phyloP scores from a whole-genome alignment of 345 rosid genomes.

The Psidium guajava region DNA sequence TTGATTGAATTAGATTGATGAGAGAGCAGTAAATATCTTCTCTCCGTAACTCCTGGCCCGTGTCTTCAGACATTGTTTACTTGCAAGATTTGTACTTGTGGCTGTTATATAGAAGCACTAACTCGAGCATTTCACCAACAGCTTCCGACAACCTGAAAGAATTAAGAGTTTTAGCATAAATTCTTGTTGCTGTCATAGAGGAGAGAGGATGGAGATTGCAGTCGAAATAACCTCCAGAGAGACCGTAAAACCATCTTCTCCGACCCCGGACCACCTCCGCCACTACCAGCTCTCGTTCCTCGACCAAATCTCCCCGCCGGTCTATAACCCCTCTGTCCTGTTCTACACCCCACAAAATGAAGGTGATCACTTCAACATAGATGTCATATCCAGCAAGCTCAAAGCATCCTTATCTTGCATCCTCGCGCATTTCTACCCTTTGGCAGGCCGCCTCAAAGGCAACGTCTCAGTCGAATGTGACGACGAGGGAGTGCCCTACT shows the following conservation, averaged over 20 bases:
- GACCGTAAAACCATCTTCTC: conserved; percentile 25
- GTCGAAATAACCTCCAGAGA: conserved; percentile 15
- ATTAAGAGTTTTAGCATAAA: not conserved
- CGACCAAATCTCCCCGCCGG: conserved; percentile 21
- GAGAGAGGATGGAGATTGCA: conserved; percentile 5
- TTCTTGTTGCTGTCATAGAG: not conserved
- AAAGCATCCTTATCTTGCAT: conserved; percentile 32
- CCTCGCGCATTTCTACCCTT: conserved; percentile 31
- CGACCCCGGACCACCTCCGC: conserved; percentile 14
- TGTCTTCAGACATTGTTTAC: not conserved
- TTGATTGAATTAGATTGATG: not conserved
- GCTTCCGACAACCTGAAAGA: not conserved
- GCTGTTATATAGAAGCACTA: not conserved
- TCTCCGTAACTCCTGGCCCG: not conserved
- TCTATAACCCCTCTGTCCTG: conserved; percentile 13
- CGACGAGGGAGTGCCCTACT: conserved; percentile 27
- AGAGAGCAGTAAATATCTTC: not conserved
- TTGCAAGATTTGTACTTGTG: not conserved
- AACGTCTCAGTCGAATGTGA: conserved; percentile 20
- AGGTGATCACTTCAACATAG: not conserved
- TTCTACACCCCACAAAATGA: conserved; percentile 10
- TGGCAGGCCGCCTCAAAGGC: conserved; percentile 33
- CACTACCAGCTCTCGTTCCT: conserved; percentile 20
- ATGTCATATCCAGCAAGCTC: conserved; percentile 4
- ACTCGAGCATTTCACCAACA: not conserved